Percentiles rank a stretch among this genome's conserved stretches.
Evolutionary conservation across 1,284 basidiomycete species (phyloP).

Genomic region (Malassezia sp.): DNA sequence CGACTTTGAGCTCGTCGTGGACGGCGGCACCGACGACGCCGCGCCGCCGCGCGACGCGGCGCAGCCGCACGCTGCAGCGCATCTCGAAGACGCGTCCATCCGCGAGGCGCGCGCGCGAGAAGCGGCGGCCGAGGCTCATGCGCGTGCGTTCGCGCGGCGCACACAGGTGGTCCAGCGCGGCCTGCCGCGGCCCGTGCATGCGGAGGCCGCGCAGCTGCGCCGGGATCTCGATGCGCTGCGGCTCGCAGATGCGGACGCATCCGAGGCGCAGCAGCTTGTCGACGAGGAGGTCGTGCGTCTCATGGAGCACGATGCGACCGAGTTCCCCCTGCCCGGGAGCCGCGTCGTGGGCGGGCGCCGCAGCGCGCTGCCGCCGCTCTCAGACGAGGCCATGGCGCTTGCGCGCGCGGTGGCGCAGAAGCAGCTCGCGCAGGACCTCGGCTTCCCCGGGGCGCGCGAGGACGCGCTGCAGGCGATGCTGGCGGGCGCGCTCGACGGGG

Average conservation of each 20-base stretch:
- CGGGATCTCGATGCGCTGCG: constrained; percentile 24
- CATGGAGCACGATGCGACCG: constrained; percentile 75
- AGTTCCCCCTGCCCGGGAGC: constrained; percentile 71
- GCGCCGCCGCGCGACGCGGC: constrained; percentile 11
- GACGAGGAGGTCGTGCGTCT: constrained; percentile 68
- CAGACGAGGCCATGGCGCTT: constrained; percentile 62
- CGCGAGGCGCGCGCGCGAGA: constrained; percentile 67
- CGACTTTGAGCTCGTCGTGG: constrained; percentile 88
- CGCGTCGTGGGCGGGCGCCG: constrained; percentile 65
- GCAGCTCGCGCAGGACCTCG: constrained; percentile 68
- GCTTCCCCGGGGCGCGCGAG: constrained; percentile 70
- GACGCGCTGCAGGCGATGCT: constrained; percentile 54
- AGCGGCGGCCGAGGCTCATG: constrained; percentile 60
- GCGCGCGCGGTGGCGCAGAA: constrained; percentile 65
- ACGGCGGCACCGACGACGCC: constrained; percentile 63
- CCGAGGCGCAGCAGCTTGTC: constrained; percentile 54
- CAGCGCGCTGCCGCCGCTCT: constrained; percentile 64
- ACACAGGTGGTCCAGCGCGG: constrained; percentile 69
- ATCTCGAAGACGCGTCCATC: constrained; percentile 16
- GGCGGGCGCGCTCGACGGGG: constrained; percentile 47
- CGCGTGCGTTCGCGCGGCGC: constrained; percentile 60
- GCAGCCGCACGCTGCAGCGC: neutral
- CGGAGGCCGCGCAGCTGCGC: constrained; percentile 56
- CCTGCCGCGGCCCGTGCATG: constrained; percentile 73
- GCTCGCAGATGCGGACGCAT: constrained; percentile 29